phyloP scores from a whole-genome alignment of 2,329 filamentous ascomycete genomes.

The Colletotrichum ledebouriae region DNA sequence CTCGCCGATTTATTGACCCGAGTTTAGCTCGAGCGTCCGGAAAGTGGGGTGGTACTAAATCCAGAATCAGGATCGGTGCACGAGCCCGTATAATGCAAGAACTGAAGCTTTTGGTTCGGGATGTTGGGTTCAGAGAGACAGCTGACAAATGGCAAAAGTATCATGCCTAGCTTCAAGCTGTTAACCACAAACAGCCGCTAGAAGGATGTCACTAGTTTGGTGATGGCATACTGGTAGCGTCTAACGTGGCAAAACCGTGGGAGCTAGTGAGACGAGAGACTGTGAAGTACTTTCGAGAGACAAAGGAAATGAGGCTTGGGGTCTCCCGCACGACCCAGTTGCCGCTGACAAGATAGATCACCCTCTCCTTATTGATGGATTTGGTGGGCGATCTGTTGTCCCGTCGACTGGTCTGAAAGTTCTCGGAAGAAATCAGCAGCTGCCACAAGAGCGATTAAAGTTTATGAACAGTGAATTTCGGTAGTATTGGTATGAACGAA shows the following conservation, averaged over 20 bases:
- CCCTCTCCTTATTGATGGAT: no score
- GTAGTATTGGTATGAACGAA: no score
- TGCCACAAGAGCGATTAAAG: no score
- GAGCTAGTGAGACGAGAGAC: neutral
- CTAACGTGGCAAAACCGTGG: neutral
- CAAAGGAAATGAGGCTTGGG: neutral
- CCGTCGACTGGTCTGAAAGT: no score
- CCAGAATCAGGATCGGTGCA: neutral
- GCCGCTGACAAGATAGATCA: no score
- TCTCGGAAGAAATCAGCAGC: no score
- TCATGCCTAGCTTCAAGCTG: neutral
- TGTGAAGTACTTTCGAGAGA: neutral
- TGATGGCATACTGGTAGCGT: neutral
- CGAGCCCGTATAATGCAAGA: no score
- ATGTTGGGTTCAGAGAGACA: neutral
- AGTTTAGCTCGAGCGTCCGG: neutral
- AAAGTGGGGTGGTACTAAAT: neutral
- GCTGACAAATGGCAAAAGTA: neutral
- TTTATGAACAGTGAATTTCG: no score
- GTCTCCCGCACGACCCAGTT: neutral
- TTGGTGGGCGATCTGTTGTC: no score
- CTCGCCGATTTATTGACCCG: neutral
- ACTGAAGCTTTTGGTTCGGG: neutral
- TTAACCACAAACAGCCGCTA: neutral
- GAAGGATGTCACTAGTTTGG: conserved; percentile 3